Evolutionary conservation across 1,284 basidiomycete genomes (phyloP).

Genomic region (Ganoderma resinaceum): DNA sequence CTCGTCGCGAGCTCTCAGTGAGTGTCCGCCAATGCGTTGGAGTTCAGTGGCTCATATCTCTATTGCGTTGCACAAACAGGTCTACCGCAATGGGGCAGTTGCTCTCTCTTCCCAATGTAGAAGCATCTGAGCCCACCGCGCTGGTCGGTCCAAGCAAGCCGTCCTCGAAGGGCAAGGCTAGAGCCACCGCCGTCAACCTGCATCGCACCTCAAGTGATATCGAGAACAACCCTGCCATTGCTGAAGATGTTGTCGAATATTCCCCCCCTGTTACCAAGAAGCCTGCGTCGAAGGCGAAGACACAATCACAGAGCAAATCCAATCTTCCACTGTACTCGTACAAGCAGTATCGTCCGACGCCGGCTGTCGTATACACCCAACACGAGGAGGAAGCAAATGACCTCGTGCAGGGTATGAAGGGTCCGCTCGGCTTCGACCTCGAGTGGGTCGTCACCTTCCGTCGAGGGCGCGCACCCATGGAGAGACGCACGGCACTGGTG

Average conservation of each 20-base stretch:
- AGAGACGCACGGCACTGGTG: constrained; percentile 55
- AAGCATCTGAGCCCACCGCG: background rate
- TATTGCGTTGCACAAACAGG: background rate
- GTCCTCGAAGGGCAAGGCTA: constrained; percentile 2
- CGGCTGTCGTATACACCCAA: constrained; percentile 49
- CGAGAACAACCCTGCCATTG: constrained; percentile 15
- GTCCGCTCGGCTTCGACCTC: constrained; percentile 65
- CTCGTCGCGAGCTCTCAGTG: background rate
- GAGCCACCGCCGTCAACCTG: constrained; percentile 2
- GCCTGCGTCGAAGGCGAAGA: background rate
- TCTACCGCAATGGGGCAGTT: background rate
- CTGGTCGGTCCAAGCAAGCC: background rate
- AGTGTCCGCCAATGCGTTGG: background rate
- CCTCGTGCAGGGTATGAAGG: constrained; percentile 46
- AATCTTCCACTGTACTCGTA: constrained; percentile 49
- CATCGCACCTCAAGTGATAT: constrained; percentile 13
- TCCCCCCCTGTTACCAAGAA: background rate
- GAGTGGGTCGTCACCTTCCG: constrained; percentile 60
- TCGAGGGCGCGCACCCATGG: constrained; percentile 34
- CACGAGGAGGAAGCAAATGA: constrained; percentile 52
- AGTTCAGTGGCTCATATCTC: background rate
- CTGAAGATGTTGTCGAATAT: background rate
- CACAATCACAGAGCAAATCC: background rate
- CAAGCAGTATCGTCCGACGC: constrained; percentile 43
- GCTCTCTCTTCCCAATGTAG: background rate